phyloP scores from a whole-genome alignment of 257 asterid genomes.

The Schizonepeta tenuifolia region DNA sequence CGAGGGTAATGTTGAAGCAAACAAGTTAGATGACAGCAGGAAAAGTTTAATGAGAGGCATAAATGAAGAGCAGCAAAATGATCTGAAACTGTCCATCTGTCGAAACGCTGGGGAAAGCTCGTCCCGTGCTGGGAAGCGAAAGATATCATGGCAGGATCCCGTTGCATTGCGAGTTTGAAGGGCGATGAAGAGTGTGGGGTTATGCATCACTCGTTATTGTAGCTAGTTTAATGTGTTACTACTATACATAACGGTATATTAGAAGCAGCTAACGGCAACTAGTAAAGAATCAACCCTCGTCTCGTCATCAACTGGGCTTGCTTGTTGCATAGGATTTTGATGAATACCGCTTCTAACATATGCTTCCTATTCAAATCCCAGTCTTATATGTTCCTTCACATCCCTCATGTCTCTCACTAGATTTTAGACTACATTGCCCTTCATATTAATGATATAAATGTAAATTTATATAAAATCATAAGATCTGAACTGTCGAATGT shows the following conservation, averaged over 20 bases:
- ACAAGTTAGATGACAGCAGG: constrained; percentile 53
- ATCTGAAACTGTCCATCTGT: constrained; percentile 67
- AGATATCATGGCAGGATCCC: constrained; percentile 93
- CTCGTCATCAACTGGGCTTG: not conserved
- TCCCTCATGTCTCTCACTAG: not conserved
- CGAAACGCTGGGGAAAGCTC: constrained; percentile 78
- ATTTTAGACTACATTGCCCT: not conserved
- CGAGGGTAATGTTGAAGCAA: constrained; percentile 38
- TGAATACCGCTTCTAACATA: not conserved
- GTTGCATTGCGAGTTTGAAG: constrained; percentile 80
- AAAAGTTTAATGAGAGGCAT: constrained; percentile 49
- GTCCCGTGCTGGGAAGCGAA: constrained; percentile 71
- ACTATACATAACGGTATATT: constrained; percentile 15
- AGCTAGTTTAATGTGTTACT: not conserved
- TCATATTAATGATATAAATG: not conserved
- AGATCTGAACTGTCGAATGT: too few relatives aligned
- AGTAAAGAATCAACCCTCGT: constrained; percentile 10
- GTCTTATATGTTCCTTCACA: not conserved
- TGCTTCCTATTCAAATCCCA: not conserved
- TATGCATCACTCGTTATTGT: constrained; percentile 15
- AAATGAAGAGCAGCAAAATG: constrained; percentile 67
- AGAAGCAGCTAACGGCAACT: constrained; percentile 22
- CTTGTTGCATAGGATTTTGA: constrained; percentile 20
- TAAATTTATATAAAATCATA: not conserved
- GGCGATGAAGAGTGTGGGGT: constrained; percentile 11